Evolutionary conservation across 2,329 filamentous ascomycete species (phyloP), one percentile per base, ranked within the genome.

Genomic region (Aspergillus thermomutatus): DNA sequence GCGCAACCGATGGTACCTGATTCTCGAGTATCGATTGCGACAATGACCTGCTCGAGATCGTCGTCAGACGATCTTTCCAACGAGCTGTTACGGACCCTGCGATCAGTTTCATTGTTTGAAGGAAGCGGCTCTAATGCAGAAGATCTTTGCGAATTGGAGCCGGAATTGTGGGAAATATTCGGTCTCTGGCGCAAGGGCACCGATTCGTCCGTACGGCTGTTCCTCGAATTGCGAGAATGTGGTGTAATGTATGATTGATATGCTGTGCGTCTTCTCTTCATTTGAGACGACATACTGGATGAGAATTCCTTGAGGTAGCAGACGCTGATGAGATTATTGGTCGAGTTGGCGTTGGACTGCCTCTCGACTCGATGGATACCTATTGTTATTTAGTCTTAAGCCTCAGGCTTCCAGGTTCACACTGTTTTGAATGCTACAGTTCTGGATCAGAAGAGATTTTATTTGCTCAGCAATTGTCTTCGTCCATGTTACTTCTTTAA

Each of bases 1-100:
- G 90, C 88, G 71, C 92, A 97, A 0, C 93, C 93, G 19, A 96
- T 80, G 0, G 82, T 86, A 0, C 83, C 86, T 28, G 84, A 82
- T n/a, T 87, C 82, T 60, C 82, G 85, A 70, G 93, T 80, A 57
- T 95, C 87, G 25, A 96, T 78, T 0, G 91, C 90, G 85, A 96
- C 90, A 56, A 96, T 82, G 26, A 91, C 75, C 68, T 94, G 90
- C 55, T 84, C 82, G 40, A 86, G 68, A 0, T 87, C 84, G 37
- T 79, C 77, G 37, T 79, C 73, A 50, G 75, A 72, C 5, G 68
- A 66, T 28, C 67, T 63, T 47, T 70, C 65, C 9, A 70, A 50
- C 72, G 71, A 31, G 65, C 66, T 58, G 73, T 69, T 51, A 59
- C 56, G 58, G 6, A 40, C 10, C 17, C 27, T 41, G 23, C 51